Conservation (phyloP, 2,329 filamentous ascomycete species). For the Exutisphaerella laricina region DNA sequence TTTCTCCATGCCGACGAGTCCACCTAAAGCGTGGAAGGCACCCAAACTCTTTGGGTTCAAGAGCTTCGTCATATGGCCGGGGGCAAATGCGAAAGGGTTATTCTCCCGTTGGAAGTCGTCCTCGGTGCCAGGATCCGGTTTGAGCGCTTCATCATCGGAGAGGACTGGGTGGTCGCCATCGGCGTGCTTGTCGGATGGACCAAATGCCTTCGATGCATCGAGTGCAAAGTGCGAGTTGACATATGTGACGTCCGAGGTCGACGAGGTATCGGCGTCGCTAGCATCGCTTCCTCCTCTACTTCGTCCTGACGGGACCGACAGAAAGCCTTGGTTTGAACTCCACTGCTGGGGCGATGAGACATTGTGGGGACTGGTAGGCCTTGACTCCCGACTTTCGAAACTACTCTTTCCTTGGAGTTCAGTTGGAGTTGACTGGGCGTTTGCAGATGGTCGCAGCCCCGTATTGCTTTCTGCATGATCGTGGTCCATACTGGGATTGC, state of each 20-base stretch:
- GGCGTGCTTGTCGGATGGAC: slow-evolving; percentile 23
- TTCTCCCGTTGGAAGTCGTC: slow-evolving; percentile 67
- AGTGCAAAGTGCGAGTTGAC: slow-evolving; percentile 42
- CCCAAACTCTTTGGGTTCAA: slow-evolving; percentile 72
- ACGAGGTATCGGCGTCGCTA: slow-evolving; percentile 51
- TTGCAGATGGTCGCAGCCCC: slow-evolving; percentile 17
- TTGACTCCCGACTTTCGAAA: slow-evolving; percentile 59
- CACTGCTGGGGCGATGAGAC: slow-evolving; percentile 57
- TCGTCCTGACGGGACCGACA: slow-evolving; percentile 58
- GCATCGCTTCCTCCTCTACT: slow-evolving; percentile 63
- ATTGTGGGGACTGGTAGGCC: slow-evolving; percentile 63
- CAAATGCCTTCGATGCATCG: slow-evolving; percentile 26
- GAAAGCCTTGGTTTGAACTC: slow-evolving; percentile 52
- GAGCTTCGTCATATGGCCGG: slow-evolving; percentile 74
- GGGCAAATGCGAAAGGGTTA: slow-evolving; percentile 80
- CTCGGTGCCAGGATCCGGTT: slow-evolving; percentile 70
- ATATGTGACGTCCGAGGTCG: slow-evolving; percentile 59
- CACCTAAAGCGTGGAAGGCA: slow-evolving; percentile 70
- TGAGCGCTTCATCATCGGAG: slow-evolving; percentile 63
- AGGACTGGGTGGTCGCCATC: slow-evolving; percentile 49
- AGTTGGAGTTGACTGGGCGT: slow-evolving; percentile 29
- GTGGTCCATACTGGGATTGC: slow-evolving; percentile 27
- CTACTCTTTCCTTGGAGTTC: slow-evolving; percentile 54
- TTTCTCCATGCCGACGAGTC: slow-evolving; percentile 65
- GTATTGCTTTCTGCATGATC: slow-evolving; percentile 28